A percentile compares a stretch with the other conserved stretches of the same genome.
phyloP scores from a whole-genome alignment of 2,329 filamentous ascomycete genomes.

The Aspergillus neoniger region DNA sequence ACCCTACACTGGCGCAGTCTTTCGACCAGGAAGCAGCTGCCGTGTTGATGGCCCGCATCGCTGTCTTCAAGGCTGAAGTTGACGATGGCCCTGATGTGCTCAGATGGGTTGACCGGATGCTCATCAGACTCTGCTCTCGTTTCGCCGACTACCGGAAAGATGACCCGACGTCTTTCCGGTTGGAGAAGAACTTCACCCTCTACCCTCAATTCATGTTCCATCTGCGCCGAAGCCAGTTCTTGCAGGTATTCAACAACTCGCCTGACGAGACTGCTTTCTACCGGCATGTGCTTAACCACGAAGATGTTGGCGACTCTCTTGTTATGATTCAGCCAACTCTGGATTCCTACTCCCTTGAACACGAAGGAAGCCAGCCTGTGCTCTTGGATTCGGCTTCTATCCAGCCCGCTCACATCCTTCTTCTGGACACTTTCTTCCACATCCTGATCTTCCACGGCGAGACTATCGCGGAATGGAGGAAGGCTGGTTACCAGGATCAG shows the following conservation, averaged over 20 bases:
- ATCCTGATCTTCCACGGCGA: conserved; percentile 99
- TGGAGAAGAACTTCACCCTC: conserved; percentile 98
- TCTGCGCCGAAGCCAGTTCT: conserved; percentile 90
- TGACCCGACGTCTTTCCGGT: conserved; percentile 91
- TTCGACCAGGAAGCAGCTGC: conserved; percentile 98
- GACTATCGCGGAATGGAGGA: conserved; percentile 96
- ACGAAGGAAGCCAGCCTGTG: conserved; percentile 90
- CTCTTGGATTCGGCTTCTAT: conserved; percentile 95
- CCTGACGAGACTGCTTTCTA: conserved; percentile 99
- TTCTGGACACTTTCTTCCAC: conserved; percentile 98
- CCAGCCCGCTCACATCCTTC: conserved; percentile 86
- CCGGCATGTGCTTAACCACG: conserved; percentile 92
- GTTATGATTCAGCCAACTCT: conserved; percentile 99
- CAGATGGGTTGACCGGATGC: conserved; percentile 97
- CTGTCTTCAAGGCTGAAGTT: conserved; percentile 97
- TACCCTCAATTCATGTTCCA: conserved; percentile 99
- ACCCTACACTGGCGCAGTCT: conserved; percentile 91
- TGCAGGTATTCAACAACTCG: conserved; percentile 99
- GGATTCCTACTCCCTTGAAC: conserved; percentile 95
- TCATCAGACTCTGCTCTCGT: conserved; percentile 91
- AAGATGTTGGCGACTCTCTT: conserved; percentile 93
- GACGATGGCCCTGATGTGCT: conserved; percentile 98
- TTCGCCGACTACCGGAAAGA: conserved; percentile 99
- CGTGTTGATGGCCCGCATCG: conserved; percentile 98
- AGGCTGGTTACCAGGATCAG: conserved; percentile 96